Percentiles rank a stretch among this genome's conserved stretches.
phyloP scores from a whole-genome alignment of 2,329 filamentous ascomycete genomes.

The Fusarium sp. region DNA sequence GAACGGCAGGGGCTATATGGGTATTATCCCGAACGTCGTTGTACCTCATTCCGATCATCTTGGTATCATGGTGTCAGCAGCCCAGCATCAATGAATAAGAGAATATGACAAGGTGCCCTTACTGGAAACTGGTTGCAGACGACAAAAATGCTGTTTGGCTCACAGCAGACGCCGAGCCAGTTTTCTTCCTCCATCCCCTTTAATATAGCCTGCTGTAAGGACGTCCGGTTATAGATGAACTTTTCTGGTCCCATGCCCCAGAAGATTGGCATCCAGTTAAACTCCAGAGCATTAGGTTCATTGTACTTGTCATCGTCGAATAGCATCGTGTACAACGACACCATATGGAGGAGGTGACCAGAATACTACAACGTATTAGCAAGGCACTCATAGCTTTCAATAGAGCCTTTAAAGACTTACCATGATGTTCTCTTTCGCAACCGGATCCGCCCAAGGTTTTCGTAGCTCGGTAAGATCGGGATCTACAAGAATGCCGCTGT shows the following conservation, averaged over 20 bases:
- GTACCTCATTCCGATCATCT: not conserved
- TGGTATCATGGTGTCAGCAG: too few species aligned
- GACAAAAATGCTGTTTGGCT: not conserved
- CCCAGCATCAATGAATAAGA: too few species aligned
- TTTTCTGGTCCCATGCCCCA: not conserved
- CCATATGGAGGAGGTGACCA: too few species aligned
- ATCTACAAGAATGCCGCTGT: not conserved
- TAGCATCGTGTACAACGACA: not conserved
- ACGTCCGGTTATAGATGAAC: not conserved
- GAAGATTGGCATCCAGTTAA: not conserved
- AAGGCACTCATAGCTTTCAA: not conserved
- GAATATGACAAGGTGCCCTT: not conserved
- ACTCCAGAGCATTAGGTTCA: not conserved
- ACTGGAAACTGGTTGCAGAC: not conserved
- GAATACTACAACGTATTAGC: too few species aligned
- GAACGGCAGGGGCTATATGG: not conserved
- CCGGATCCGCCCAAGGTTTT: not conserved
- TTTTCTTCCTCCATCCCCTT: not conserved
- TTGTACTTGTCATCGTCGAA: not conserved
- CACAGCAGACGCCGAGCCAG: not conserved
- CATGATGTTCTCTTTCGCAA: not conserved
- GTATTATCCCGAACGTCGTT: not conserved
- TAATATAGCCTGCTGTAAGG: not conserved
- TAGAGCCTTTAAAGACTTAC: not conserved
- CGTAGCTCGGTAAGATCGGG: not conserved